Percentiles rank a stretch among this genome's conserved stretches.
These are phyloP conservation scores for Cordyceps tenuipes DNA, from an alignment of 2,329 filamentous ascomycete genomes.

Conservation along the genomic window DNA sequence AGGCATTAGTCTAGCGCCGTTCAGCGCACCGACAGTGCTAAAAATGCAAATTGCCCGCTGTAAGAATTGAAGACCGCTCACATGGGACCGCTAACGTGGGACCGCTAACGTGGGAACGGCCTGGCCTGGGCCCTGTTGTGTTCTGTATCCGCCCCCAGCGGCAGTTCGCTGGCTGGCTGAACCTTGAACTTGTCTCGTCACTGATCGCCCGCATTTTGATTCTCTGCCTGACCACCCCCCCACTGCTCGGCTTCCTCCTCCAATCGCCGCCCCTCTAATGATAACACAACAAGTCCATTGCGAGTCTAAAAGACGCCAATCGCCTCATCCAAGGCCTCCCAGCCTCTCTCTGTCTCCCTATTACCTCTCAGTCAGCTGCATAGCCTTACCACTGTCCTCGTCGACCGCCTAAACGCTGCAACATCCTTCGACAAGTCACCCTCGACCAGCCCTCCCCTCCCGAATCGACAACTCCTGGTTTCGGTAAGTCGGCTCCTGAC, in stretches of 20 bases:
- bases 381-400: not conserved
- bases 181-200: not conserved
- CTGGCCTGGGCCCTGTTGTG: not conserved
- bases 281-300: conserved; percentile 7
- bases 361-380: not conserved
- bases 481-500: conserved; percentile 10
- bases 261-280: conserved; percentile 11
- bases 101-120: not conserved
- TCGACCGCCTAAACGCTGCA: not conserved
- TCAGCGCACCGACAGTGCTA: not conserved
- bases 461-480: conserved; percentile 9
- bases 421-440: not conserved
- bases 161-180: not conserved
- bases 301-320: conserved; percentile 11
- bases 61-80: not conserved
- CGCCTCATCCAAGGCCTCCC: not conserved
- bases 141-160: not conserved
- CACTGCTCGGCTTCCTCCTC: conserved; percentile 5
- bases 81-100: not conserved
- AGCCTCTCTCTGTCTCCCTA: not conserved
- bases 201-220: not conserved
- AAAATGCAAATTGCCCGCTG: not conserved
- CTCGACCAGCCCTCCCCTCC: not conserved
- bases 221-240: not conserved
- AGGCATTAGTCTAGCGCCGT: not conserved